Conservation (phyloP, 2,329 filamentous ascomycete genomes). For the Bisporella sp. region DNA sequence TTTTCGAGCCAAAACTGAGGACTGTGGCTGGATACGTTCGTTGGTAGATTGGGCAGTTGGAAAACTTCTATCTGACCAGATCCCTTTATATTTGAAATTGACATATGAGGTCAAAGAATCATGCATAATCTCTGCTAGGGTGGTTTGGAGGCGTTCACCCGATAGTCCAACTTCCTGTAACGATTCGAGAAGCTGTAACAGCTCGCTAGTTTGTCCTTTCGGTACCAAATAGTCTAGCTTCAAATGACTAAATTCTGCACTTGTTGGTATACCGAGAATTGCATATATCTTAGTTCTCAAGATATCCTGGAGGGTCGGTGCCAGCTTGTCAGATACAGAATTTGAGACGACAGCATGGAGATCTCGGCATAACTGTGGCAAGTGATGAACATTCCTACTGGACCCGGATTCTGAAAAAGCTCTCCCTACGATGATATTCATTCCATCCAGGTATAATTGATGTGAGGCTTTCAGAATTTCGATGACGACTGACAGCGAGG, state of each 20-base stretch:
- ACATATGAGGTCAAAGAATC: conserved; percentile 58
- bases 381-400: conserved; percentile 42
- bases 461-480: conserved; percentile 53
- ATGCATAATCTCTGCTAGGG: conserved; percentile 67
- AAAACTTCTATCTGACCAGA: conserved; percentile 39
- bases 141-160: conserved; percentile 60
- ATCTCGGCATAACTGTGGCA: conserved; percentile 37
- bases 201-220: conserved; percentile 38
- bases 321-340: conserved; percentile 48
- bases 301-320: conserved; percentile 46
- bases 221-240: conserved; percentile 18
- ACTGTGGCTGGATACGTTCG: background rate
- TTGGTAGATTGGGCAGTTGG: background rate
- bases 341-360: conserved; percentile 60
- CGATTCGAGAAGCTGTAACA: conserved; percentile 50
- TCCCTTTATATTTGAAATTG: conserved; percentile 51
- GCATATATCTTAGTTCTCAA: conserved; percentile 44
- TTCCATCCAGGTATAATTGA: conserved; percentile 47
- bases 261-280: conserved; percentile 34
- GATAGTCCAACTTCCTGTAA: conserved; percentile 60
- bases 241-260: conserved; percentile 6
- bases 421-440: conserved; percentile 38
- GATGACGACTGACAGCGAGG: conserved; percentile 44
- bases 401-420: conserved; percentile 28
- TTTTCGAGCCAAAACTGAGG: conserved; percentile 23